Evolutionary conservation across 192 early-diverging fungal genomes (phyloP).

Genomic region (Haplosporangium gracile): DNA sequence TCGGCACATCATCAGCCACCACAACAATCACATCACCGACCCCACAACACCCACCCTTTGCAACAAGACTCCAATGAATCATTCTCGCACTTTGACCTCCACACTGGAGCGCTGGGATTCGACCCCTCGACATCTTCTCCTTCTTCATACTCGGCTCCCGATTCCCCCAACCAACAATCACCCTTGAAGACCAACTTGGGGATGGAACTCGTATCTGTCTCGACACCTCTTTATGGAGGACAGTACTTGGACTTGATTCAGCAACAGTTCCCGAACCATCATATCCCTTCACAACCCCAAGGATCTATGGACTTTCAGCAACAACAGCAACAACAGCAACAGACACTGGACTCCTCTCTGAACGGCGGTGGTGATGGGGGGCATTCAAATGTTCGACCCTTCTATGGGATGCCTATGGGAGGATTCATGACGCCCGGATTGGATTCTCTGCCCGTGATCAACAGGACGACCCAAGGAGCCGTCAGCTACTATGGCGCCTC

Average conservation of each 20-base stretch:
- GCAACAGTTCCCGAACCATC: conserved; percentile 32
- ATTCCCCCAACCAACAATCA: not conserved
- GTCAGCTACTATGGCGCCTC: not conserved
- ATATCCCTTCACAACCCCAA: conserved; percentile 14
- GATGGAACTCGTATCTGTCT: conserved; percentile 14
- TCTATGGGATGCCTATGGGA: conserved; percentile 50
- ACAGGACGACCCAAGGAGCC: not conserved
- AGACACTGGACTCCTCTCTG: conserved; percentile 19
- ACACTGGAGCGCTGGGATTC: conserved; percentile 4
- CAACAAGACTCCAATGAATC: conserved; percentile 11
- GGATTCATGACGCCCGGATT: conserved; percentile 46
- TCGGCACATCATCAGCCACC: conserved; percentile 9
- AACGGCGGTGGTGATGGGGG: not conserved
- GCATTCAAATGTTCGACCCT: conserved; percentile 17
- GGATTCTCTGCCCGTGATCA: conserved; percentile 34
- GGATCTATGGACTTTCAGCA: conserved; percentile 18
- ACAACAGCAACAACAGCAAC: conserved; percentile 16
- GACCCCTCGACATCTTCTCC: conserved; percentile 21
- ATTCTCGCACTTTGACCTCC: conserved; percentile 10
- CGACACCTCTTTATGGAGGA: conserved; percentile 15
- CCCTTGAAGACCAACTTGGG: conserved; percentile 2
- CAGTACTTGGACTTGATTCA: conserved; percentile 28
- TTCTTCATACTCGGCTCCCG: conserved; percentile 17
- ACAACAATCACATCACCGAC: not conserved
- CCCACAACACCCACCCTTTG: not conserved